These are phyloP conservation scores for Ogataea pilisensis DNA, from an alignment of 805 yeast genomes.

Conservation along the genomic window DNA sequence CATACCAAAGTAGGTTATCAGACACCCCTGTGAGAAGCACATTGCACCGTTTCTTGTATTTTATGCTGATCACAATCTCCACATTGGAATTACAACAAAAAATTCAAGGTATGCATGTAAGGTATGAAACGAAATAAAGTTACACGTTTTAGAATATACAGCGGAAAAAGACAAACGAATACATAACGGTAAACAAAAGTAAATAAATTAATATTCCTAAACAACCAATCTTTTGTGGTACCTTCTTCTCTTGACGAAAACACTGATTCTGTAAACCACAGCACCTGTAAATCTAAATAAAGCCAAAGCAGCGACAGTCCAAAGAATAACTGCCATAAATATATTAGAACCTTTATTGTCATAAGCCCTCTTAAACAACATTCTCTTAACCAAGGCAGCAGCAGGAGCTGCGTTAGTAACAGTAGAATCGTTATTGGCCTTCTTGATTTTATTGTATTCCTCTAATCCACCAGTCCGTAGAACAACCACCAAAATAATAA, in stretches of 20 bases:
- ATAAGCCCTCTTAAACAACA: conserved; percentile 15
- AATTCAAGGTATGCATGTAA: too few relatives aligned
- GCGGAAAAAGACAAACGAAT: neutral
- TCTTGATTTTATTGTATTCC: conserved; percentile 26
- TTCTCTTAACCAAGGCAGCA: conserved; percentile 35
- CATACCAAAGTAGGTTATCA: too few relatives aligned
- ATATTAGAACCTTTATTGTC: conserved; percentile 27
- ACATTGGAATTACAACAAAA: too few relatives aligned
- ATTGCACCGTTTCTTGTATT: too few relatives aligned
- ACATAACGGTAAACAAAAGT: neutral
- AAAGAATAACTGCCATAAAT: conserved; percentile 78
- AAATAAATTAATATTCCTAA: conserved; percentile 1
- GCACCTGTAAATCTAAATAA: conserved; percentile 76
- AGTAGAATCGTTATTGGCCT: conserved; percentile 19
- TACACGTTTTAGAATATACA: too few relatives aligned
- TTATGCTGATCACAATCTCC: too few relatives aligned
- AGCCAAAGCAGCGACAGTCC: conserved; percentile 90
- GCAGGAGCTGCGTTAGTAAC: conserved; percentile 6
- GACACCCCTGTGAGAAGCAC: too few relatives aligned
- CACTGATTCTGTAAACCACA: conserved; percentile 39
- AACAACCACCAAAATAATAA: conserved; percentile 73
- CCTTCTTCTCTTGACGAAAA: conserved; percentile 18
- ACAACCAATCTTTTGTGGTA: conserved; percentile 13
- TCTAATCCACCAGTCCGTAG: conserved; percentile 77
- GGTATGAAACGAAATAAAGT: too few relatives aligned